Conservation (phyloP, 1,284 basidiomycete genomes). For the Rhodotorula sp. region DNA sequence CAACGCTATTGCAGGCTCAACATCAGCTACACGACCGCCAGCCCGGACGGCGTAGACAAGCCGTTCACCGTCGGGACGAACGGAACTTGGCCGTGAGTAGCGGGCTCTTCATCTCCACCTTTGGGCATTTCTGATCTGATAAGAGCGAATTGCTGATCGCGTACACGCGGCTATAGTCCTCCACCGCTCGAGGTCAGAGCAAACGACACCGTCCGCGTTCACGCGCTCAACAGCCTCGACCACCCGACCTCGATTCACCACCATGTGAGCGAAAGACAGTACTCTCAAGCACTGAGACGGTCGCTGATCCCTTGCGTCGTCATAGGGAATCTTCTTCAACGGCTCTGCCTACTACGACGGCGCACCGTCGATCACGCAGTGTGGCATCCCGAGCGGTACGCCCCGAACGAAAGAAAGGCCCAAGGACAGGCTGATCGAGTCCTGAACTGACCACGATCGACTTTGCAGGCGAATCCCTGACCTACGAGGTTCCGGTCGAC, state of each 20-base stretch:
- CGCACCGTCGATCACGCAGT: constrained; percentile 77
- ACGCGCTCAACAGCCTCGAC: constrained; percentile 71
- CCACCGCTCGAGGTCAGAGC: constrained; percentile 67
- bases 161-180: constrained; percentile 50
- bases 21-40: constrained; percentile 59
- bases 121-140: constrained; percentile 2
- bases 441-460: no score
- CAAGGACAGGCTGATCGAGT: background rate
- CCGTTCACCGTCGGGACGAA: constrained; percentile 77
- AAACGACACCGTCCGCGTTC: constrained; percentile 70
- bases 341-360: constrained; percentile 78
- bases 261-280: constrained; percentile 73
- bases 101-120: constrained; percentile 2
- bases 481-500: constrained; percentile 78
- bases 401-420: no score
- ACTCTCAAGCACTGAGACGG: constrained; percentile 46
- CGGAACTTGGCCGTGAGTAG: constrained; percentile 80
- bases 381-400: constrained; percentile 74
- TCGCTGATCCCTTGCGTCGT: background rate
- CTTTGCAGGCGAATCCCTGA: constrained; percentile 56
- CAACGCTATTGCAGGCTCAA: constrained; percentile 37
- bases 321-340: constrained; percentile 29
- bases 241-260: constrained; percentile 58
- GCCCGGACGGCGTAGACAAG: constrained; percentile 72
- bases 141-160: background rate